Evolutionary conservation across 345 rosid species (phyloP).

Genomic region (Ailanthus altissimus): DNA sequence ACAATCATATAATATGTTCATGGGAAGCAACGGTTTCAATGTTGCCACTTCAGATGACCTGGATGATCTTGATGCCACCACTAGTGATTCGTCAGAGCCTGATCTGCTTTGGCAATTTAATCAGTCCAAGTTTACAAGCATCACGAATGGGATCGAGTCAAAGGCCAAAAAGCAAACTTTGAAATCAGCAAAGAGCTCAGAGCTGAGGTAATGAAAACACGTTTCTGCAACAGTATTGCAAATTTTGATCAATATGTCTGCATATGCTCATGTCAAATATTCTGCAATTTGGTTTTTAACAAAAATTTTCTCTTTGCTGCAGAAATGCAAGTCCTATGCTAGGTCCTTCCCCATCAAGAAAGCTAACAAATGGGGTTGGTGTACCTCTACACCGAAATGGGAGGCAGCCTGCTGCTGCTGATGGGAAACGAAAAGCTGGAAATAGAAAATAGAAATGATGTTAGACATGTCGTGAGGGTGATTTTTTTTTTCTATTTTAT

Average conservation of each 20-base stretch:
- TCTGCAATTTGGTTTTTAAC: not conserved
- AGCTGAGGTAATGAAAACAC: conserved; percentile 36
- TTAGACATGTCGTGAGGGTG: conserved; percentile 32
- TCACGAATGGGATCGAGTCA: conserved; percentile 45
- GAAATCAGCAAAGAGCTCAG: conserved; percentile 55
- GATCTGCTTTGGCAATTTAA: conserved; percentile 90
- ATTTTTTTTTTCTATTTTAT: conserved; percentile 30
- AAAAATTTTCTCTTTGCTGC: conserved; percentile 25
- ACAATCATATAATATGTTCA: conserved; percentile 64
- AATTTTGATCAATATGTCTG: not conserved
- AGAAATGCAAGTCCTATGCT: conserved; percentile 48
- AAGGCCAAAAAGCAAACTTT: conserved; percentile 53
- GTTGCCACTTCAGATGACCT: conserved; percentile 42
- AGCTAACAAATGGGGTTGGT: conserved; percentile 52
- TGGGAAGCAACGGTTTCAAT: conserved; percentile 48
- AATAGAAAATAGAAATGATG: conserved; percentile 53
- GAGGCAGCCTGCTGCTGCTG: conserved; percentile 55
- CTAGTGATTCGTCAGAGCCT: conserved; percentile 89
- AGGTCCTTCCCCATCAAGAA: conserved; percentile 74
- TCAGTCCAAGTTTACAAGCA: conserved; percentile 59
- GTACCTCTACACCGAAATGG: conserved; percentile 40
- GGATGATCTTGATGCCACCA: conserved; percentile 84
- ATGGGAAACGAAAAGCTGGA: conserved; percentile 62
- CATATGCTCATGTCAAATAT: not conserved
- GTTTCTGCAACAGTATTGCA: not conserved